These are phyloP conservation scores for Funneliformis caledonium DNA, from an alignment of 371 early-diverging fungal species.

Conservation along the genomic window DNA sequence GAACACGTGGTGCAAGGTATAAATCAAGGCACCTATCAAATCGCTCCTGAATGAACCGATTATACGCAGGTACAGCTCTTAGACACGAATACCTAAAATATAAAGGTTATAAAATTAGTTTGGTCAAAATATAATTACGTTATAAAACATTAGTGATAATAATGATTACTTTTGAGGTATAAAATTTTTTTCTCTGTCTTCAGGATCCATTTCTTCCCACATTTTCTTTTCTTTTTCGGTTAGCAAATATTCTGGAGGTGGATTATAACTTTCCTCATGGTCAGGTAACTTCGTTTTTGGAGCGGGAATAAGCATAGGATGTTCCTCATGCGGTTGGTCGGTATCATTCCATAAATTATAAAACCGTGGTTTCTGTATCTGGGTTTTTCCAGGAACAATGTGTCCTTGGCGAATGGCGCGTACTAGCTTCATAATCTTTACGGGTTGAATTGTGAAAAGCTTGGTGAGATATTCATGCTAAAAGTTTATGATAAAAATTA, in stretches of 20 bases:
- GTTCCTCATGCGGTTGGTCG: constrained; percentile 67
- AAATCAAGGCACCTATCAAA: constrained; percentile 96
- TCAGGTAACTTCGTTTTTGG: constrained; percentile 90
- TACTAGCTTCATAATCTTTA: constrained; percentile 90
- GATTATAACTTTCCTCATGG: constrained; percentile 96
- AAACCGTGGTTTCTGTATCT: constrained; percentile 66
- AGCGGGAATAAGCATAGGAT: constrained; percentile 85
- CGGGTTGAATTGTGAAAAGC: not conserved
- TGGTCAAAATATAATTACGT: not conserved
- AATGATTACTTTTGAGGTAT: constrained; percentile 76
- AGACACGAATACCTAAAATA: constrained; percentile 62
- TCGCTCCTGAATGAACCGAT: constrained; percentile 86
- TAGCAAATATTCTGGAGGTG: constrained; percentile 95
- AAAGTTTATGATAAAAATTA: not conserved
- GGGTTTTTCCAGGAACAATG: constrained; percentile 72
- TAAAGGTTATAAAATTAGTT: not conserved
- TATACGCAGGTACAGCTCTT: constrained; percentile 88
- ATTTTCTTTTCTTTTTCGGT: constrained; percentile 78
- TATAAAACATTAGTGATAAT: constrained; percentile 24
- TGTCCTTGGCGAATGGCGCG: constrained; percentile 90
- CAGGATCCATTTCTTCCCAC: constrained; percentile 81
- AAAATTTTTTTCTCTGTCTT: constrained; percentile 79
- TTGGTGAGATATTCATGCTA: not conserved
- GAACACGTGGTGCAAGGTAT: constrained; percentile 92
- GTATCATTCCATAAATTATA: constrained; percentile 88